phyloP scores from a whole-genome alignment of 73 alveolate species.

The Paramecium sonneborni region DNA sequence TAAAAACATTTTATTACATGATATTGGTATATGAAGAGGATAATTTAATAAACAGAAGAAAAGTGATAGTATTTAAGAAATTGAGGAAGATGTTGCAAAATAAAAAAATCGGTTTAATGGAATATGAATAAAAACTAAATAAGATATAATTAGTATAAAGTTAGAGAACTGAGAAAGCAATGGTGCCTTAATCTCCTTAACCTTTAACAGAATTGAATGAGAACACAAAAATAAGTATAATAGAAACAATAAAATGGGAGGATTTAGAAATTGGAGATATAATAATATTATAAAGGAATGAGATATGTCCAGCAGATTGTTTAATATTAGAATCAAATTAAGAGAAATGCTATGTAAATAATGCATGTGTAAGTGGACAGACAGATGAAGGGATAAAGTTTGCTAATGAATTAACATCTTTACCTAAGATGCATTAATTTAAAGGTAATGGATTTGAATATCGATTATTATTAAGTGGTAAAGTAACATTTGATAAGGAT shows the following conservation, averaged over 20 bases:
- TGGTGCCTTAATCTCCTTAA: background rate
- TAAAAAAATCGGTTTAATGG: background rate
- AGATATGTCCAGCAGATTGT: conserved; percentile 57
- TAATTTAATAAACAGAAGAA: background rate
- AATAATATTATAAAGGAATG: conserved; percentile 40
- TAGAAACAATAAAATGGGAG: conserved; percentile 52
- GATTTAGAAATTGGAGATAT: conserved; percentile 60
- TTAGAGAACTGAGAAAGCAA: background rate
- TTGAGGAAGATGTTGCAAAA: background rate
- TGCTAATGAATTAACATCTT: conserved; percentile 46
- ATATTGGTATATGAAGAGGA: background rate
- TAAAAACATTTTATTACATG: background rate
- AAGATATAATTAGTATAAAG: background rate
- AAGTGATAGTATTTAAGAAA: conserved; percentile 17
- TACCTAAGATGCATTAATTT: conserved; percentile 15
- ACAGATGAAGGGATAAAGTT: background rate
- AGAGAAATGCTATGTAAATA: conserved; percentile 26
- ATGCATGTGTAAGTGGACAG: conserved; percentile 9
- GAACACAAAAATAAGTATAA: background rate
- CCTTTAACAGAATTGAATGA: background rate
- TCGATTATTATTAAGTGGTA: background rate
- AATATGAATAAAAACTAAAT: conserved; percentile 8
- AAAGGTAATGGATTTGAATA: conserved; percentile 32
- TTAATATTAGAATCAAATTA: conserved; percentile 35
- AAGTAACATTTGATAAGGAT: background rate